Base-by-base conservation (phyloP, 805 yeast species). In the Ogataea paradorogensis region DNA sequence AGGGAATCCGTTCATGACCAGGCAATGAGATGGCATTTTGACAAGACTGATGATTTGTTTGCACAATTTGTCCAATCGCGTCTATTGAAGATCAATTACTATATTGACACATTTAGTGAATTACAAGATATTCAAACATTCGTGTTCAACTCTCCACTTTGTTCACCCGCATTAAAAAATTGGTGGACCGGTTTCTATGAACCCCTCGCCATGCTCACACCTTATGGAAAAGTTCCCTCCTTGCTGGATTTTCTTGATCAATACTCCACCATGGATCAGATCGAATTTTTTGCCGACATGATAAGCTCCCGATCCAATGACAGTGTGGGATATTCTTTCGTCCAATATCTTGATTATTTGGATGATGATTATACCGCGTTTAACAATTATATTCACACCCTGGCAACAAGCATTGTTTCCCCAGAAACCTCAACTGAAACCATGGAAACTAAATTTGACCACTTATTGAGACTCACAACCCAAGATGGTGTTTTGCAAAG, bases 151-250 rank as follows among this genome's bases (percentile, higher is more conserved):
- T 27, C 42, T 3, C 15, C 42, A 4, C 9, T 26, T 3, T 16
- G 40, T 1, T 27, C 47, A 3, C 26, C 20, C n/a, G 10, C 23
- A 2, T 34, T 57, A 13, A 33, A 43, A 3, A 30, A 25, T 10
- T 59, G 64, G 63, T 25, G 57, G 15, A 14, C 22, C 5, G 50
- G 50, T 5, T 48, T 53, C 27, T 56, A 53, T 20, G 30, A 13
- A 4, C 64, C 66, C 1, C 20, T 60, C 8, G 33, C 46, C 3
- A 25, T 15, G 11, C 33, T 59, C 14, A 33, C 52, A 5, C 11
- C 18, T 3, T 22, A 24, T 24, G 26, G 43, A 2, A 20, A 40
- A 14, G 25, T 46, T 2, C 52, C 56, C 3, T 30, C 47, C 15
- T 40, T 59, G 13, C 15, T 45, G 10, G 59, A 56, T 10, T 53